phyloP scores from a whole-genome alignment of 2,329 filamentous ascomycete genomes.

The Xylaria sp. region DNA sequence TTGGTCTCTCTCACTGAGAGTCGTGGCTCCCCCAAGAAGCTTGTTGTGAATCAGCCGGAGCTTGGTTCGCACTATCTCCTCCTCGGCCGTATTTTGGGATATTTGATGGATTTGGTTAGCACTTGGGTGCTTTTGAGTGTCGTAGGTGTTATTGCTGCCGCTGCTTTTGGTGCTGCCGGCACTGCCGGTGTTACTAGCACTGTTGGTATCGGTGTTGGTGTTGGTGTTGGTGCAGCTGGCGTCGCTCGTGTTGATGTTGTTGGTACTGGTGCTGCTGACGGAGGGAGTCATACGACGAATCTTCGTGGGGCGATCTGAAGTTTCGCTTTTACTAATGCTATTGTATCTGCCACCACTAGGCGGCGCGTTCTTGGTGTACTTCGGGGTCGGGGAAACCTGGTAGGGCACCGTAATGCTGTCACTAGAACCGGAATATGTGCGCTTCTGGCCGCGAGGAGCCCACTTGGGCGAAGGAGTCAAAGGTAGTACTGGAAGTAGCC shows the following conservation, averaged over 20 bases:
- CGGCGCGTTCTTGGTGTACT: not conserved
- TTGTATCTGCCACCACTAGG: not conserved
- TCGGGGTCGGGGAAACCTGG: not conserved
- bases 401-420: not conserved
- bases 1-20: slow-evolving; percentile 28
- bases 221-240: too few relatives aligned
- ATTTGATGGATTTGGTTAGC: not conserved
- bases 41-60: slow-evolving; percentile 18
- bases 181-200: too few relatives aligned
- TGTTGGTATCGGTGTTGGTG: too few relatives aligned
- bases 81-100: not conserved
- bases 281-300: not conserved
- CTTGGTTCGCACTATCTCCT: not conserved
- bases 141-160: not conserved
- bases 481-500: too few relatives aligned
- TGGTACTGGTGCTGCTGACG: too few relatives aligned
- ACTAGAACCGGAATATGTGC: not conserved
- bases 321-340: not conserved
- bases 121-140: not conserved
- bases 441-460: not conserved
- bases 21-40: slow-evolving; percentile 26
- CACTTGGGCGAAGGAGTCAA: not conserved
- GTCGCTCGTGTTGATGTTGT: too few relatives aligned
- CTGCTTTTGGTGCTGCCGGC: too few relatives aligned
- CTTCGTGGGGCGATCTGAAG: not conserved